Conservation (phyloP, 345 rosid species). For the Bruguiera sexangula region DNA sequence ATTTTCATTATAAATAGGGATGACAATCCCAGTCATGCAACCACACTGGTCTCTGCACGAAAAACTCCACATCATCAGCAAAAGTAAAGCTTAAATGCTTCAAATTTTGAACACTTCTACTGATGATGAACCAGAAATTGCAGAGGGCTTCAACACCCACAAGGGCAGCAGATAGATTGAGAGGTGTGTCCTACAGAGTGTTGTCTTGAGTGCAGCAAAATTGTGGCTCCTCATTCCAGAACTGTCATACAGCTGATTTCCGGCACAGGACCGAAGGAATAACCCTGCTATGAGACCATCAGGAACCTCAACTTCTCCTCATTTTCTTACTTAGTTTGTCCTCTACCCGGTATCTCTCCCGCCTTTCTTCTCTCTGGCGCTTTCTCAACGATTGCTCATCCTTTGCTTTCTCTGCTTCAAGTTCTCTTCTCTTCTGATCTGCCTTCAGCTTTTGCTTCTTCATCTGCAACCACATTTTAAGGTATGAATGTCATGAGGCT, state of each 20-base stretch:
- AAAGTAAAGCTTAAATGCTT: too few species aligned
- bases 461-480: constrained; percentile 38
- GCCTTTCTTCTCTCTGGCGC: constrained; percentile 74
- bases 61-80: too few species aligned
- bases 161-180: too few species aligned
- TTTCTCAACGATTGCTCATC: constrained; percentile 56
- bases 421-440: constrained; percentile 51
- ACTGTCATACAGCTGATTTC: background rate
- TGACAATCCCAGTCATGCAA: too few species aligned
- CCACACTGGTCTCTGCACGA: too few species aligned
- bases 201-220: background rate
- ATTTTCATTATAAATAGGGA: too few species aligned
- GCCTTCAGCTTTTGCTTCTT: constrained; percentile 60
- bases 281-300: constrained; percentile 5
- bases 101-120: too few species aligned
- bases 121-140: too few species aligned
- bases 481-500: background rate
- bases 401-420: constrained; percentile 62
- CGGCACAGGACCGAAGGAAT: background rate
- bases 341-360: constrained; percentile 63
- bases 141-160: too few species aligned
- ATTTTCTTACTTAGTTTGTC: constrained; percentile 63
- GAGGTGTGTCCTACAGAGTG: background rate
- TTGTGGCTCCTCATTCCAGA: background rate
- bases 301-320: constrained; percentile 28